Evolutionary conservation across 495 filamentous ascomycete genomes (phyloP).

Genomic region (Aspergillus cristatus): DNA sequence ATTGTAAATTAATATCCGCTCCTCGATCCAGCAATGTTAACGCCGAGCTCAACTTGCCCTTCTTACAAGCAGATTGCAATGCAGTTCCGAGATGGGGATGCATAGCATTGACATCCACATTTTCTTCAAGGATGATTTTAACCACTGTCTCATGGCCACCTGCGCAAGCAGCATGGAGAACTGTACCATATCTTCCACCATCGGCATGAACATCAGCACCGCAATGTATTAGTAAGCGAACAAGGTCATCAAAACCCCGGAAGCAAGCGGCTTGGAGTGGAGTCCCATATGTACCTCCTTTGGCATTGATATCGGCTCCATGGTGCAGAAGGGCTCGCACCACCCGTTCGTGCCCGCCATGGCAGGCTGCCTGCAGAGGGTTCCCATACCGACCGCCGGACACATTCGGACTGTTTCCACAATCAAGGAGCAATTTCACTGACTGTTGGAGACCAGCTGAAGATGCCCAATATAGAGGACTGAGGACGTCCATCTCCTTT

Average conservation of each 20-base stretch:
- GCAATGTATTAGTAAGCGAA: not conserved
- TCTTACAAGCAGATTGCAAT: too few relatives aligned
- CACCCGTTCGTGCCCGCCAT: not conserved
- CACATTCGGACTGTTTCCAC: too few relatives aligned
- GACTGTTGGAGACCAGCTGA: too few relatives aligned
- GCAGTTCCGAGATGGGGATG: too few relatives aligned
- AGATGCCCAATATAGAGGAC: too few relatives aligned
- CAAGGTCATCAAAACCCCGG: not conserved
- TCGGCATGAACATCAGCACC: not conserved
- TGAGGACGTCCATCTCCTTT: too few relatives aligned
- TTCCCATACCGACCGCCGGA: slow-evolving; percentile 4
- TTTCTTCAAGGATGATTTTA: not conserved
- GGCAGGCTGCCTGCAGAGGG: slow-evolving; percentile 1
- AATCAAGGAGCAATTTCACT: too few relatives aligned
- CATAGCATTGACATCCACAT: too few relatives aligned
- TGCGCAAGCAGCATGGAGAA: not conserved
- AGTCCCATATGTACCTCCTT: not conserved
- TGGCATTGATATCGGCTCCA: not conserved
- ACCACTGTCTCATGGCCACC: not conserved
- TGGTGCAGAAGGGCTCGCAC: not conserved
- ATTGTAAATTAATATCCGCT: too few relatives aligned
- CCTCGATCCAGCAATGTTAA: too few relatives aligned
- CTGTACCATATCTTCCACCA: too few relatives aligned
- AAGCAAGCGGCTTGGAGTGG: not conserved
- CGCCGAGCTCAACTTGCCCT: too few relatives aligned